Conservation (phyloP, 768 basidiomycete species). For the Leucocoprinus birnbaumii region DNA sequence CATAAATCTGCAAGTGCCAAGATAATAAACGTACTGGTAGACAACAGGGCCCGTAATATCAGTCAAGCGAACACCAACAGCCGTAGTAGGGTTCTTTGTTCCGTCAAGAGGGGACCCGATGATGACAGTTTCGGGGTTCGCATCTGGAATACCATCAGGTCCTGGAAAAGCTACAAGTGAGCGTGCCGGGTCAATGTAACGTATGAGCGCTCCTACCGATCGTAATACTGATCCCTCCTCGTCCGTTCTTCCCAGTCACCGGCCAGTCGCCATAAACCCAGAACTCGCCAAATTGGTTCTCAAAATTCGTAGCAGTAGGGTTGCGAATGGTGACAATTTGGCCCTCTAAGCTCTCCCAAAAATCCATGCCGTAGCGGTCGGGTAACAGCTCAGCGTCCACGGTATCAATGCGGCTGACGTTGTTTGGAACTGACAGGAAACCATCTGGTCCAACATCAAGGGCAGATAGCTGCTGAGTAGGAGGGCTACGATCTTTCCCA, state of each 20-base stretch:
- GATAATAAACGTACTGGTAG: conserved; percentile 39
- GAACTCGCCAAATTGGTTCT: conserved; percentile 51
- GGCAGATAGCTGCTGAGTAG: conserved; percentile 43
- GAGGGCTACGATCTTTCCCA: conserved; percentile 50
- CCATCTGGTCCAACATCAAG: conserved; percentile 53
- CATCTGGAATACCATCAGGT: conserved; percentile 47
- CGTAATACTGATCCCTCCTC: conserved; percentile 53
- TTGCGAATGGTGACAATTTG: conserved; percentile 50
- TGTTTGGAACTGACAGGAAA: conserved; percentile 54
- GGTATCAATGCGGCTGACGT: conserved; percentile 40
- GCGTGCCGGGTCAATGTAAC: not conserved
- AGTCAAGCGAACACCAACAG: conserved; percentile 41
- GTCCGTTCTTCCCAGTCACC: conserved; percentile 49
- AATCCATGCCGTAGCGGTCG: conserved; percentile 53
- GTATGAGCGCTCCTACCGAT: conserved; percentile 29
- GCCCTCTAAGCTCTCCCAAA: conserved; percentile 63
- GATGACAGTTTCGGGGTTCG: conserved; percentile 55
- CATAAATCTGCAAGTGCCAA: not conserved
- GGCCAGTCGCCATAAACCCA: conserved; percentile 61
- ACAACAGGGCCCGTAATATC: conserved; percentile 56
- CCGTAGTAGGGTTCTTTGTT: conserved; percentile 44
- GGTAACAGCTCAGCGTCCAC: conserved; percentile 48
- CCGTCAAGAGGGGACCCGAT: conserved; percentile 54
- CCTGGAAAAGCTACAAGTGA: conserved; percentile 26
- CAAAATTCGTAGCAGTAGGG: conserved; percentile 46